Evolutionary conservation across 805 yeast species (phyloP), one percentile per base, ranked within the genome.

Genomic region (Candida boleticola): DNA sequence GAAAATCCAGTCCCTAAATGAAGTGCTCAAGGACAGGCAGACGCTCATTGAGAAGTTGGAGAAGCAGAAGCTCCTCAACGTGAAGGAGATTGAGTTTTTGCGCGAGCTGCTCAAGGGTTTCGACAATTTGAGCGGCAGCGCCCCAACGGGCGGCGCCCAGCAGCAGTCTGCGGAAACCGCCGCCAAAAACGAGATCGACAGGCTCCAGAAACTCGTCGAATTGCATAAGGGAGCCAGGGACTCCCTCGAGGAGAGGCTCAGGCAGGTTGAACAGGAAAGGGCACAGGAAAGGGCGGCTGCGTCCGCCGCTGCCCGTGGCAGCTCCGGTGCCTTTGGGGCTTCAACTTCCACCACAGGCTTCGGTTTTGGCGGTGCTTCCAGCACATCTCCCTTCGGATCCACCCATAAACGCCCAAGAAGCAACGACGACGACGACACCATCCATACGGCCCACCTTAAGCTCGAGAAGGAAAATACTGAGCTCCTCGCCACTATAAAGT

Each of bases 51-150:
- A 58, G 45, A 60, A 81, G 42, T 55, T 77, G 4, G 77, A 78
- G 37, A 73, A 76, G 40, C 82, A 80, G 43, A 71, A 71, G 39
- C 53, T 64, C 2, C 61, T 83, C 33, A 74, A 82, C n/a, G 52
- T 64, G 19, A 79, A 77, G 46, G 90, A 85, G 53, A 73, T 81
- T 22, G 77, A 71, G 41, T 71, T 80, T 43, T 61, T 85, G 40
- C 66, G 85, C 44, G 69, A 68, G 31, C 83, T 80, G 57, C 55
- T 84, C 39, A 74, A 79, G 41, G 72, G 71, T 23, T 55, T 77
- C 36, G 82, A 77, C 44, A 53, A 53, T 10, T 37, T 60, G 29
- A 44, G 56, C 10, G 50, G 55, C 31, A 56, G 57, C 17, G 49
- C 45, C 38, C 21, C 20, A 13, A 16, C 16, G 13, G 22, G 20